Evolutionary conservation across 768 basidiomycete genomes (phyloP), one percentile per base, ranked within the genome.

Genomic region (Amanita subjunquillea): DNA sequence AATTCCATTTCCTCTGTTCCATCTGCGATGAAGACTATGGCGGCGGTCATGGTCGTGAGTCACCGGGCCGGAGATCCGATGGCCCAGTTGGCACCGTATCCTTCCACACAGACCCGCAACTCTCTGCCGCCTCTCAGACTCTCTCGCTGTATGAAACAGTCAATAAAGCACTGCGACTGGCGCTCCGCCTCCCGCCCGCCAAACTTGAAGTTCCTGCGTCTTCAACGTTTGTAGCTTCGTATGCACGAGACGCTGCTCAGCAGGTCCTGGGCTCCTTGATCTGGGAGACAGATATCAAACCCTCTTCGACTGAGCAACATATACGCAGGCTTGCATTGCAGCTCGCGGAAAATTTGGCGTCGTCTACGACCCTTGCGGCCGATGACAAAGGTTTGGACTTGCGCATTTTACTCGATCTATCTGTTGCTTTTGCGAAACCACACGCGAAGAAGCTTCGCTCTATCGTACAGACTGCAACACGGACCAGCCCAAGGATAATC

Each of bases 1-100:
- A 90, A 91, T 66, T 90, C 88, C 82, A 89, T 90, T 68, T 91
- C 89, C 63, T 91, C 89, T 1, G 89, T 90, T 10, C 89, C 89
- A 61, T 90, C 77, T 15, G 88, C 84, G 25, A 91, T 77, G 22
- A 91, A 70, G 44, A 91, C 73, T 20, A 89, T 69, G 5, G 85
- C 89, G 36, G 80, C 78, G 8, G 17, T 45, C 34, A 48, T 30
- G 44, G 27, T 30, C 17, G 17, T 6, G 20, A 15, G 23, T 23
- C 36, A n/a, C 12, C 17, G 36, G 12, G 34, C n/a, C n/a, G 20
- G n/a, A 6, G 4, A 34, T 20, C 15, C 30, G 20, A 52, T 52
- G 42, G 60, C 20, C 79, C 84, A 2, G 58, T 64, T 9, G 22
- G 51, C 51, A 46, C 42, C 51, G 9, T 85, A 82, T 61, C 84